Percentiles rank a stretch among this genome's conserved stretches.
These are phyloP conservation scores for Penicillium waksmanii DNA, from an alignment of 495 filamentous ascomycete genomes.

Conservation along the genomic window DNA sequence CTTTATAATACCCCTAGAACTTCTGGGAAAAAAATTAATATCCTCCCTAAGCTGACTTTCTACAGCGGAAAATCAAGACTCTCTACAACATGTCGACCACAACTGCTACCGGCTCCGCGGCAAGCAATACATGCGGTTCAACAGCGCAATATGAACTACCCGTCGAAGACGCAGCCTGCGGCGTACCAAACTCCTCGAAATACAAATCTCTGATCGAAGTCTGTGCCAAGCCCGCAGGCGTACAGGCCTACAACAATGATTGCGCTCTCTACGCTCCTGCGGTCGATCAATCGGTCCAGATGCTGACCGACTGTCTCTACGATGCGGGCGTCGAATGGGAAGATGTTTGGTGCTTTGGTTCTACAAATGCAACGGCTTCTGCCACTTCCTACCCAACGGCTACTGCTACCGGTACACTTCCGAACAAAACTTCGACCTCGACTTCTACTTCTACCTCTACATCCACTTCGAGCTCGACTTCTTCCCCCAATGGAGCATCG, in stretches of 20 bases:
- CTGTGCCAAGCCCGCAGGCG: slow-evolving; percentile 18
- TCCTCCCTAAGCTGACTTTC: background rate
- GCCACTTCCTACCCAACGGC: slow-evolving; percentile 23
- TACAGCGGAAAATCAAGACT: background rate
- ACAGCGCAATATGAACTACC: slow-evolving; percentile 23
- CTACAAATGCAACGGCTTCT: slow-evolving; percentile 35
- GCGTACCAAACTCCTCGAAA: slow-evolving; percentile 20
- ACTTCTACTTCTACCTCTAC: background rate
- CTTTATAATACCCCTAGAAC: background rate
- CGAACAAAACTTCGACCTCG: background rate
- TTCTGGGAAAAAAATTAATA: background rate
- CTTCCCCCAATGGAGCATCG: background rate
- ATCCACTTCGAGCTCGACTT: background rate
- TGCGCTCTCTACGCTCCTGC: slow-evolving; percentile 19
- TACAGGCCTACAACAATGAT: slow-evolving; percentile 12
- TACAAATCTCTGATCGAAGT: slow-evolving; percentile 14
- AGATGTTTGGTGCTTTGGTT: slow-evolving; percentile 33
- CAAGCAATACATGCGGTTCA: slow-evolving; percentile 14
- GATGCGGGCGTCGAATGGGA: slow-evolving; percentile 34
- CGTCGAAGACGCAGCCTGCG: slow-evolving; percentile 25
- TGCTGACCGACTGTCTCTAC: slow-evolving; percentile 30
- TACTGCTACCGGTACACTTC: background rate
- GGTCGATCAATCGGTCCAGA: slow-evolving; percentile 25
- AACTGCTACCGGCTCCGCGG: background rate
- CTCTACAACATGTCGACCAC: background rate